Conservation (phyloP, 305 asterid species). For the Fraxinus floribunda region DNA sequence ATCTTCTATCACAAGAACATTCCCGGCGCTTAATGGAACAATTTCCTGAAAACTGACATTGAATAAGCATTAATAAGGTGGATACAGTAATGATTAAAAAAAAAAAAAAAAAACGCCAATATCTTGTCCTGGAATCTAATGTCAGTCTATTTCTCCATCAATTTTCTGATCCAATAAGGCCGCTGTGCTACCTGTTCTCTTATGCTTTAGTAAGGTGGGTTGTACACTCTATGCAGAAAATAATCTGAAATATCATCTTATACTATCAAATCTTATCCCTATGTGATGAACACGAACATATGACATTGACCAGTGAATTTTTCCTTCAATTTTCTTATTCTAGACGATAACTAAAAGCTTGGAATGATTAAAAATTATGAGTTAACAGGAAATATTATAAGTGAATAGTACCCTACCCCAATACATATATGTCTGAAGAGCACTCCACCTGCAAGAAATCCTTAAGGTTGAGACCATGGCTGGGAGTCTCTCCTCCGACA, state of each 20-base stretch:
- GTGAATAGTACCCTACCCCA: slow-evolving; percentile 55
- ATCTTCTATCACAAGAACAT: slow-evolving; percentile 75
- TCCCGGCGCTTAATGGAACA: slow-evolving; percentile 86
- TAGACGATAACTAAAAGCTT: background rate
- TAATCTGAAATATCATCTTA: background rate
- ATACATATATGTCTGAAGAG: slow-evolving; percentile 72
- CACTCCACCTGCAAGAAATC: slow-evolving; percentile 89
- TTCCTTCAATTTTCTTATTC: background rate
- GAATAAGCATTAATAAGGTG: background rate
- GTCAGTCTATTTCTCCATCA: background rate
- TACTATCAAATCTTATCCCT: background rate
- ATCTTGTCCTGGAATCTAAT: background rate
- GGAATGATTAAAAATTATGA: background rate
- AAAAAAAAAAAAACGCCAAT: background rate
- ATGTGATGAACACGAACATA: background rate
- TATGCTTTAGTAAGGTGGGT: background rate
- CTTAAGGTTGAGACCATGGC: slow-evolving; percentile 66
- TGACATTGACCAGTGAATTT: background rate
- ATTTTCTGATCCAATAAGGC: background rate
- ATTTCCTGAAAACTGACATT: slow-evolving; percentile 83
- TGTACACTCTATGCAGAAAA: background rate
- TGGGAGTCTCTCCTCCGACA: slow-evolving; percentile 81
- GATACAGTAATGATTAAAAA: background rate
- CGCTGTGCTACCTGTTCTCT: background rate
- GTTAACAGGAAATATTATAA: background rate